Conservation (phyloP, 2,329 filamentous ascomycete species). For the Trematosphaeria pertusa region DNA sequence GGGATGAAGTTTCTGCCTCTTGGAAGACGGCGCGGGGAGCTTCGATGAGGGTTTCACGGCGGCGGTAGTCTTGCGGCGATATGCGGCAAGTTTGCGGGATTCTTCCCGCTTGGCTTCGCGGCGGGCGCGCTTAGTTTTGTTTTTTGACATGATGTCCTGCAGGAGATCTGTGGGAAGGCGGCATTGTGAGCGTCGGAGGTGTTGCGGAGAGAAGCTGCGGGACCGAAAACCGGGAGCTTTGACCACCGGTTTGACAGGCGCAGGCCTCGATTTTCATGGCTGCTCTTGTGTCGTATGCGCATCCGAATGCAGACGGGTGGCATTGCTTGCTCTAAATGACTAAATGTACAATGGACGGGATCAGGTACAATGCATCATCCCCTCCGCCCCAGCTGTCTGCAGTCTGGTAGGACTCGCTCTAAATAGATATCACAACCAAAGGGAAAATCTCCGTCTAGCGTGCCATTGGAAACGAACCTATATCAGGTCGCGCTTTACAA, state of each 20-base stretch:
- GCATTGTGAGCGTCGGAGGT: conserved; percentile 9
- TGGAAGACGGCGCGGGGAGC: conserved; percentile 7
- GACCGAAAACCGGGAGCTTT: conserved; percentile 28
- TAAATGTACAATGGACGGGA: conserved; percentile 45
- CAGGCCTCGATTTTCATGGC: background rate
- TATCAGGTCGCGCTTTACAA: conserved; percentile 94
- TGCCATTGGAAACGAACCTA: conserved; percentile 56
- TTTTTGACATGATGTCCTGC: conserved; percentile 41
- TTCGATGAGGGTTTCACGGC: conserved; percentile 15
- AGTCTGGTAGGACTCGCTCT: conserved; percentile 28
- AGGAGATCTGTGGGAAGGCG: conserved; percentile 10
- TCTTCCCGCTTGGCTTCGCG: conserved; percentile 45
- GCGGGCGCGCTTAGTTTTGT: conserved; percentile 41
- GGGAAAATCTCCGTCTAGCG: conserved; percentile 8
- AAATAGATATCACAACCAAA: conserved; percentile 28
- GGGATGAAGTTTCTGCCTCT: conserved; percentile 20
- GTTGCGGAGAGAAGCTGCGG: conserved; percentile 36
- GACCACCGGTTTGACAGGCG: conserved; percentile 17
- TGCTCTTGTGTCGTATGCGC: no score
- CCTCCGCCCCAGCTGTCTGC: conserved; percentile 24
- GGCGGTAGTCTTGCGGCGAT: conserved; percentile 29
- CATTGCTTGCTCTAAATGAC: conserved; percentile 43
- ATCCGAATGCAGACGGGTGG: conserved; percentile 26
- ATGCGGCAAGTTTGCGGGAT: conserved; percentile 32
- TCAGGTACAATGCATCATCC: conserved; percentile 20